phyloP scores from a whole-genome alignment of 805 yeast species.

The Sugiyamaella floridensis region DNA sequence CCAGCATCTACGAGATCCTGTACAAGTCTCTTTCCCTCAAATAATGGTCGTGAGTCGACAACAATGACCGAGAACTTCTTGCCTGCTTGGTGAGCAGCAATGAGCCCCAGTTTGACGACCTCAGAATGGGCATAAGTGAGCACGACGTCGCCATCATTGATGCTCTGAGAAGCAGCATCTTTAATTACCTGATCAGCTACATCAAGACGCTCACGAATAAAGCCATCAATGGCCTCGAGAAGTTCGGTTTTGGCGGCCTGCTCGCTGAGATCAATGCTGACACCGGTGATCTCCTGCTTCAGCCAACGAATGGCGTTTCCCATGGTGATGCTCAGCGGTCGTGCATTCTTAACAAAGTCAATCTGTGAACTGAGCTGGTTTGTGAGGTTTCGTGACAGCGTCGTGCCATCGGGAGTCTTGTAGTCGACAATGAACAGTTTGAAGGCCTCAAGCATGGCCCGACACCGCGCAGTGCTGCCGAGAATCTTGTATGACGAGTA shows the following conservation, averaged over 20 bases:
- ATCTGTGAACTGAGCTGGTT: conserved; percentile 86
- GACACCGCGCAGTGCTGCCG: conserved; percentile 83
- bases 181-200: conserved; percentile 77
- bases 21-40: conserved; percentile 82
- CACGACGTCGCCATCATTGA: conserved; percentile 67
- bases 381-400: conserved; percentile 81
- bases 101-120: conserved; percentile 68
- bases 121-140: conserved; percentile 84
- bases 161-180: conserved; percentile 70
- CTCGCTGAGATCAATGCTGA: conserved; percentile 67
- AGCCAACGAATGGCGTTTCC: conserved; percentile 97
- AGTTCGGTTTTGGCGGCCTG: conserved; percentile 58
- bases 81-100: conserved; percentile 55
- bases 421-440: conserved; percentile 73
- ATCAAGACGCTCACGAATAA: conserved; percentile 77
- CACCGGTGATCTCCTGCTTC: conserved; percentile 82
- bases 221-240: conserved; percentile 64
- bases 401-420: conserved; percentile 75
- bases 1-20: conserved; percentile 54
- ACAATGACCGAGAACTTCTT: conserved; percentile 72
- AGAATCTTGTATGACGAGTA: conserved; percentile 79
- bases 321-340: conserved; percentile 91
- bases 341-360: conserved; percentile 80
- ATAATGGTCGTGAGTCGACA: conserved; percentile 89
- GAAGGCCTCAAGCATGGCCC: conserved; percentile 78